phyloP scores from a whole-genome alignment of 345 rosid species.

The Boechera retrofracta region DNA sequence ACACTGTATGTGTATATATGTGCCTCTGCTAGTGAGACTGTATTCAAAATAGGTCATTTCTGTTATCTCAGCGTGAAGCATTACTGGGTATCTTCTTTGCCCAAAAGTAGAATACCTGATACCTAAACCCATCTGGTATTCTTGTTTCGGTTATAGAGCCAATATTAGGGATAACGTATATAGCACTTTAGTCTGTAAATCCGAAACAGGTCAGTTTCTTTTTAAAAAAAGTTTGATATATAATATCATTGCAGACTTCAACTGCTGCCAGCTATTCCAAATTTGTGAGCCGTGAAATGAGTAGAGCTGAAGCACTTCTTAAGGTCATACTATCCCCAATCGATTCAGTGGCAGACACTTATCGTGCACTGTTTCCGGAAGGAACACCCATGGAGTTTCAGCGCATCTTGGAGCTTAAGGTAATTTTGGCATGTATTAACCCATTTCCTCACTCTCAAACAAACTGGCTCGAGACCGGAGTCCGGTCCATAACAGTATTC shows the following conservation, averaged over 20 bases:
- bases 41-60: not conserved
- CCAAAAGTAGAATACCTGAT: not conserved
- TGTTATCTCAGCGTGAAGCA: not conserved
- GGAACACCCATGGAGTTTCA: slow-evolving; percentile 99
- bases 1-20: not conserved
- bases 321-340: slow-evolving; percentile 97
- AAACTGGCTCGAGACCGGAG: not conserved
- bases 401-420: slow-evolving; percentile 97
- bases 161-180: not conserved
- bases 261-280: slow-evolving; percentile 87
- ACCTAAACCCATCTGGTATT: slow-evolving; percentile 2
- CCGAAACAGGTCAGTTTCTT: not conserved
- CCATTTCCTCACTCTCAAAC: not conserved
- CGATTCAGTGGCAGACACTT: slow-evolving; percentile 97
- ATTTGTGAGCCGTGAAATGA: slow-evolving; percentile 99
- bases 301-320: slow-evolving; percentile 99
- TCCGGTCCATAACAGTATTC: not conserved
- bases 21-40: too few relatives aligned
- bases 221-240: not conserved
- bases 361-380: slow-evolving; percentile 94
- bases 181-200: not conserved
- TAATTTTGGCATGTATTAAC: slow-evolving; percentile 22
- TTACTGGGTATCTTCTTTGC: not conserved
- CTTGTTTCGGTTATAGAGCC: slow-evolving; percentile 3
- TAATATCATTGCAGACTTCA: slow-evolving; percentile 59